phyloP scores from a whole-genome alignment of 2,329 filamentous ascomycete species.

The Aureobasidium sp. region DNA sequence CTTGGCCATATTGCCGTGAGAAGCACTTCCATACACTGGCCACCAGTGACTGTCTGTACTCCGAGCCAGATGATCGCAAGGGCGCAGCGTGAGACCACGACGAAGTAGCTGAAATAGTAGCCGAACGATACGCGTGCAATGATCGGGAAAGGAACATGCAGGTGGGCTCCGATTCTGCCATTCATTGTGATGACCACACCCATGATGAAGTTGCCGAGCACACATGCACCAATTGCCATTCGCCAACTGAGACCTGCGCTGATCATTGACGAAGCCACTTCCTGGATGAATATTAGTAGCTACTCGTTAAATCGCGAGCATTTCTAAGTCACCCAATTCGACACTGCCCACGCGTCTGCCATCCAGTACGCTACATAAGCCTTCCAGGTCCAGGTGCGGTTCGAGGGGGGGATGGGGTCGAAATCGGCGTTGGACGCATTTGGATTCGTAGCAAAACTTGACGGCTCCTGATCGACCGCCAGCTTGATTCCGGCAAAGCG shows the following conservation, averaged over 20 bases:
- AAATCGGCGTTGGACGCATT: background rate
- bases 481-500: background rate
- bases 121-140: slow-evolving; percentile 48
- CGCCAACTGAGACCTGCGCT: slow-evolving; percentile 17
- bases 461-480: background rate
- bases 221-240: slow-evolving; percentile 17
- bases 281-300: slow-evolving; percentile 1
- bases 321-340: no score
- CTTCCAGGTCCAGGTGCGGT: background rate
- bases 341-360: slow-evolving; percentile 17
- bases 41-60: slow-evolving; percentile 52
- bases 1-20: slow-evolving; percentile 48
- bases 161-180: slow-evolving; percentile 43
- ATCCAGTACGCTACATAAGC: slow-evolving; percentile 19
- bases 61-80: slow-evolving; percentile 45
- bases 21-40: slow-evolving; percentile 43
- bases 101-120: slow-evolving; percentile 47
- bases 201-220: slow-evolving; percentile 17
- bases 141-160: slow-evolving; percentile 48
- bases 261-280: slow-evolving; percentile 18
- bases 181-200: slow-evolving; percentile 36
- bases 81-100: slow-evolving; percentile 45
- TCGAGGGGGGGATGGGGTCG: background rate
- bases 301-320: background rate
- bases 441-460: background rate